Evolutionary conservation across 2,329 filamentous ascomycete species (phyloP).

Genomic region (Bertia moriformis): DNA sequence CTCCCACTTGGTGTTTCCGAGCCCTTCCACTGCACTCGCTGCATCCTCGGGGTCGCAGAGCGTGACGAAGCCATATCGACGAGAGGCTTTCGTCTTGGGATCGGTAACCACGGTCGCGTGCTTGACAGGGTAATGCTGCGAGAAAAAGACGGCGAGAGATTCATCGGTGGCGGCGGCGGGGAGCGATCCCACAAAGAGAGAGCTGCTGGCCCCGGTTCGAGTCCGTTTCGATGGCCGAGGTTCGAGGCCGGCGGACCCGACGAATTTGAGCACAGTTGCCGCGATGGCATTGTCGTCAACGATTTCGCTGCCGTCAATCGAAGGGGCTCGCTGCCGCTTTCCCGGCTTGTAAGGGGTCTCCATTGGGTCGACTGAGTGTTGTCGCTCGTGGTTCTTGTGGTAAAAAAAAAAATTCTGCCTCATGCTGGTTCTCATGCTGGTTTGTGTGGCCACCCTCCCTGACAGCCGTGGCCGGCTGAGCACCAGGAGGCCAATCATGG

Average conservation of each 20-base stretch:
- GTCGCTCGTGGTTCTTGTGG: too few species aligned
- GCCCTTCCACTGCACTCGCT: conserved; percentile 61
- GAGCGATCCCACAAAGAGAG: conserved; percentile 83
- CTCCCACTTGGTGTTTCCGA: conserved; percentile 64
- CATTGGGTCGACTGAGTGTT: too few species aligned
- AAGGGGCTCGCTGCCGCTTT: neutral
- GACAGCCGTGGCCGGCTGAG: too few species aligned
- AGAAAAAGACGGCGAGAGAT: conserved; percentile 75
- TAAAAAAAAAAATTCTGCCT: too few species aligned
- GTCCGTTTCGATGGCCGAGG: conserved; percentile 34
- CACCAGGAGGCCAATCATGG: too few species aligned
- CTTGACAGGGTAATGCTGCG: conserved; percentile 84
- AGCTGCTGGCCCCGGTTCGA: conserved; percentile 45
- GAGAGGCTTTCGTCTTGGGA: conserved; percentile 69
- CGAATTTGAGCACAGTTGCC: conserved; percentile 5
- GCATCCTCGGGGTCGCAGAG: conserved; percentile 91
- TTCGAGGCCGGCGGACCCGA: conserved; percentile 10
- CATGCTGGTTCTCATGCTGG: too few species aligned
- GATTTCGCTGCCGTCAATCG: neutral
- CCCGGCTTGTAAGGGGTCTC: too few species aligned
- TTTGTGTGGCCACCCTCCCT: too few species aligned
- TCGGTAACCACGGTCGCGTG: conserved; percentile 89
- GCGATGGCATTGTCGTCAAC: conserved; percentile 5
- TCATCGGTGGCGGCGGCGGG: conserved; percentile 68
- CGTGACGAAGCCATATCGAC: conserved; percentile 92